Evolutionary conservation across 306 rosid genomes (phyloP), one percentile per base, ranked within the genome.

Genomic region (Rosa persica): DNA sequence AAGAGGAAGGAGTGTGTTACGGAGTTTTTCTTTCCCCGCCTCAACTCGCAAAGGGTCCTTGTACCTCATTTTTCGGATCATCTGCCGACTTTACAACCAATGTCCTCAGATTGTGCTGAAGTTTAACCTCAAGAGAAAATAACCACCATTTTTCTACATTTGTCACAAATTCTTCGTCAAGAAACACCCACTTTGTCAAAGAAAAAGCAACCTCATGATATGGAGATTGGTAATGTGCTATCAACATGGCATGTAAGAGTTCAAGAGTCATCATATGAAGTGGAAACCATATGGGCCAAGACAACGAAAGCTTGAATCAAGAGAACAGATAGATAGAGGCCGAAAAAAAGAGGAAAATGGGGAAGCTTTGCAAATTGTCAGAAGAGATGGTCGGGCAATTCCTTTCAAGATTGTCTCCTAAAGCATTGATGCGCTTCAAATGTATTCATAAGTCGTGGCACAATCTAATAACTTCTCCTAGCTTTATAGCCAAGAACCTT

Each of bases 371-470:
- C 43, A 4, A 3, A n/a, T 3, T 74, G 67, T 6, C 20, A 0
- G 52, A 36, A 74, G 78, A 60, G 57, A 12, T 44, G 40, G 70
- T 65, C 23, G 25, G 0, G 11, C 23, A 47, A 20, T 43, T 76
- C n/a, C 43, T 65, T 17, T 20, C 46, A 11, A 23, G 49, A 58
- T 25, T 76, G 6, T 73, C 79, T 11, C 36, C 73, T 1, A 25
- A 76, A 42, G 36, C 73, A 16, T 3, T 76, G 36, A 12, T 64
- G 5, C 39, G 49, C 36, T 65, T 66, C 73, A 76, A 47, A 43
- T 51, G 73, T 12, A 60, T 76, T 0, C 5, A 16, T 13, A 76
- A 65, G 43, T 65, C 65, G 1, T 76, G 80, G 74, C n/a, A 19
- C 15, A 13, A 12, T 22, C 64, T 47, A 11, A 27, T 60, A 9